phyloP scores from a whole-genome alignment of 2,329 filamentous ascomycete species.

The Chaetomiaceae sp. region DNA sequence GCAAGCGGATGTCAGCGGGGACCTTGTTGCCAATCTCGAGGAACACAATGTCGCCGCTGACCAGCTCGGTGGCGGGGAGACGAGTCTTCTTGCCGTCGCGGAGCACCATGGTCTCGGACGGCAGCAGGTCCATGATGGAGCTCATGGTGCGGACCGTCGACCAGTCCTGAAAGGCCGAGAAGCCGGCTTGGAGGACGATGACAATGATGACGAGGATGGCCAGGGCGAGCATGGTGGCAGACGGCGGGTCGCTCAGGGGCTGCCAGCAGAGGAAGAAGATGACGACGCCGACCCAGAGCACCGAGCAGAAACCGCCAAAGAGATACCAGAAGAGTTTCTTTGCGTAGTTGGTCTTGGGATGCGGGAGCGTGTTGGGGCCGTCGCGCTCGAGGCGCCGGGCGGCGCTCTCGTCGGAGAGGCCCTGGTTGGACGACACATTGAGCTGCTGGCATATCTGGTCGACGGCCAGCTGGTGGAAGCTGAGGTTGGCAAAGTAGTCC shows the following conservation, averaged over 20 bases:
- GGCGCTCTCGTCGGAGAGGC: slow-evolving; percentile 3
- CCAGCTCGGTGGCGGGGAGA: slow-evolving; percentile 16
- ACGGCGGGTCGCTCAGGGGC: slow-evolving; percentile 42
- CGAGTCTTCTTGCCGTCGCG: slow-evolving; percentile 36
- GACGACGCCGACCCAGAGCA: slow-evolving; percentile 43
- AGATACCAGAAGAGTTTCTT: slow-evolving; percentile 39
- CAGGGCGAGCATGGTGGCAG: slow-evolving; percentile 40
- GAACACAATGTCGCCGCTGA: slow-evolving; percentile 31
- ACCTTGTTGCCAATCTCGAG: slow-evolving; percentile 26
- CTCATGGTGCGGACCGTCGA: slow-evolving; percentile 44
- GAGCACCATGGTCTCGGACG: slow-evolving; percentile 35
- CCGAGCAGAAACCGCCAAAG: slow-evolving; percentile 45
- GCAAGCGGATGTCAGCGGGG: slow-evolving; percentile 21
- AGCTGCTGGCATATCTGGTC: slow-evolving; percentile 11
- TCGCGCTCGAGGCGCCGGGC: slow-evolving; percentile 29
- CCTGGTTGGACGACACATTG: neutral
- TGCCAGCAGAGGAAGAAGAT: slow-evolving; percentile 46
- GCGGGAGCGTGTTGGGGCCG: slow-evolving; percentile 39
- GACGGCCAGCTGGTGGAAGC: slow-evolving; percentile 7
- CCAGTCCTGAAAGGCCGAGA: slow-evolving; percentile 46
- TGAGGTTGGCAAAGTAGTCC: slow-evolving; percentile 7
- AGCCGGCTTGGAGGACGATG: slow-evolving; percentile 42
- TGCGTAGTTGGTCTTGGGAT: slow-evolving; percentile 36
- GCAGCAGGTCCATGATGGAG: slow-evolving; percentile 42
- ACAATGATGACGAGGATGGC: slow-evolving; percentile 44